phyloP scores from a whole-genome alignment of 1,284 basidiomycete genomes.

The Sparassis latifolia region DNA sequence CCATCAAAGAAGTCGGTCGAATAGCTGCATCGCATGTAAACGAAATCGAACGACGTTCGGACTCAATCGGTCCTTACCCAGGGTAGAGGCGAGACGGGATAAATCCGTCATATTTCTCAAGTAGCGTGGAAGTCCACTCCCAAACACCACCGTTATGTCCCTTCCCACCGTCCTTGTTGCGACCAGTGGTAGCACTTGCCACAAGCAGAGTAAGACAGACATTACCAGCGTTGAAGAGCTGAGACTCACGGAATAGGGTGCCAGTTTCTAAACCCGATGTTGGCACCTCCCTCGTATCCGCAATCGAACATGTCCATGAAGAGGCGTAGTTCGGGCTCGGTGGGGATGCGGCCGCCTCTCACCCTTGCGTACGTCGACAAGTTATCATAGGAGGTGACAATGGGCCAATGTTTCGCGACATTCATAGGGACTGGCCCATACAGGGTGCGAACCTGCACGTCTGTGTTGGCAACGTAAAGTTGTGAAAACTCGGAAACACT shows the following conservation, averaged over 20 bases:
- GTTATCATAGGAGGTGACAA: conserved; percentile 77
- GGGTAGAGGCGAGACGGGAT: conserved; percentile 75
- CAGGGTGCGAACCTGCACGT: conserved; percentile 66
- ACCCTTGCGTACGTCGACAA: conserved; percentile 75
- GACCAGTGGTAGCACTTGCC: conserved; percentile 55
- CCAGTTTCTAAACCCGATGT: conserved; percentile 89
- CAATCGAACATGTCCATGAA: conserved; percentile 70
- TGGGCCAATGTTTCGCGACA: conserved; percentile 80
- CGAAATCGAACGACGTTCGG: neutral
- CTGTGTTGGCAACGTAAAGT: neutral
- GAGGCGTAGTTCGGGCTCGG: conserved; percentile 79
- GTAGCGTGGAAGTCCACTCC: conserved; percentile 91
- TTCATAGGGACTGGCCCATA: conserved; percentile 81
- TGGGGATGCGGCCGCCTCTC: conserved; percentile 88
- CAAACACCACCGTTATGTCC: conserved; percentile 95
- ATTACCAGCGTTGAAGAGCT: neutral
- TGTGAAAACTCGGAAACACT: conserved; percentile 5
- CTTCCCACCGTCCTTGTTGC: conserved; percentile 37
- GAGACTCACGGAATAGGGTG: conserved; percentile 79
- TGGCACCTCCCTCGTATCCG: conserved; percentile 70
- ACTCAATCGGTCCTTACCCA: conserved; percentile 38
- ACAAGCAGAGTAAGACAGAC: neutral
- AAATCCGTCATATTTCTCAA: conserved; percentile 74
- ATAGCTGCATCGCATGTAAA: conserved; percentile 41
- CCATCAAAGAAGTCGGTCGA: conserved; percentile 87